Conservation (phyloP, 176 grass and related monocot genomes). For the Metroxylon sagu region DNA sequence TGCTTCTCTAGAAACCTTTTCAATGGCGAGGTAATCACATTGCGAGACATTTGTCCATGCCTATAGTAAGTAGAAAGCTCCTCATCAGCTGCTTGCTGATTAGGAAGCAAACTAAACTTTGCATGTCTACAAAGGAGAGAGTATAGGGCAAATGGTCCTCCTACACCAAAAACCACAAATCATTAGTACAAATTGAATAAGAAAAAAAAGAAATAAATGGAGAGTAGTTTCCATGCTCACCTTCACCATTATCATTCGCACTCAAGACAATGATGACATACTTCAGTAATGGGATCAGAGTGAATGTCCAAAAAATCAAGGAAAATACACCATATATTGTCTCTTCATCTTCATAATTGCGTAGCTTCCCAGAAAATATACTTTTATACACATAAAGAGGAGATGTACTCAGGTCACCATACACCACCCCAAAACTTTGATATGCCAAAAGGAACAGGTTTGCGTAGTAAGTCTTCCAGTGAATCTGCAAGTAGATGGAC, state of each 20-base stretch:
- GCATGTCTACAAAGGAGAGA: conserved; percentile 94
- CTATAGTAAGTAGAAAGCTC: conserved; percentile 85
- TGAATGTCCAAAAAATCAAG: conserved; percentile 59
- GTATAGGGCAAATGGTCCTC: conserved; percentile 93
- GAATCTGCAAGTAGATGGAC: conserved; percentile 16
- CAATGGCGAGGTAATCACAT: conserved; percentile 49
- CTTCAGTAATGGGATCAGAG: conserved; percentile 48
- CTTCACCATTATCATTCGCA: conserved; percentile 58
- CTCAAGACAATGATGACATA: conserved; percentile 50
- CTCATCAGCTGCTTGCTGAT: conserved; percentile 96
- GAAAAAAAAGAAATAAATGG: background rate
- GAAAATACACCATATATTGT: conserved; percentile 58
- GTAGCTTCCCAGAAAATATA: conserved; percentile 32
- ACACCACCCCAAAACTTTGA: conserved; percentile 67
- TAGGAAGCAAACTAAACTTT: conserved; percentile 84
- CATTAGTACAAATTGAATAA: background rate
- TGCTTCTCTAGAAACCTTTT: conserved; percentile 92
- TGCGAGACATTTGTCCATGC: conserved; percentile 24
- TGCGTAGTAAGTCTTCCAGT: conserved; percentile 34
- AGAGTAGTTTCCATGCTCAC: conserved; percentile 13
- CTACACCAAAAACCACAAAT: conserved; percentile 34
- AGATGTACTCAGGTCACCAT: conserved; percentile 57
- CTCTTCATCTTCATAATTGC: conserved; percentile 24
- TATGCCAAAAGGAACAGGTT: conserved; percentile 44
- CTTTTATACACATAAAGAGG: conserved; percentile 53